Percentiles rank a stretch among this genome's conserved stretches.
Evolutionary conservation across 805 yeast species (phyloP).

Genomic region (Candida succiphila): DNA sequence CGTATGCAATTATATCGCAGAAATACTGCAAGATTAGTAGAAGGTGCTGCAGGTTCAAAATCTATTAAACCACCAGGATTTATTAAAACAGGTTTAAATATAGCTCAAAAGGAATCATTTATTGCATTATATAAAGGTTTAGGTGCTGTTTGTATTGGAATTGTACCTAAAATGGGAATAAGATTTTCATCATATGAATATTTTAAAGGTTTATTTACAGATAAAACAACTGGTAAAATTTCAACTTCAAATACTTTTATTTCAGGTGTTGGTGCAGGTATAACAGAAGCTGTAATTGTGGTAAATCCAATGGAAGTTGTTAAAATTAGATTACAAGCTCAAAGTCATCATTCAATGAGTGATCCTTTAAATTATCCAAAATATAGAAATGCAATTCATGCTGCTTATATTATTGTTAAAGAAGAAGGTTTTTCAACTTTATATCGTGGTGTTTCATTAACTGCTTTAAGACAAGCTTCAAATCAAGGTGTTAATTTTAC

Average conservation of each 20-base stretch:
- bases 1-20: conserved; percentile 88
- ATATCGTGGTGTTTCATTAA: conserved; percentile 89
- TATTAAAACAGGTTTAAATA: conserved; percentile 67
- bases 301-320: conserved; percentile 98
- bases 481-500: conserved; percentile 98
- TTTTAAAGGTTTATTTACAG: conserved; percentile 61
- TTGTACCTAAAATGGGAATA: conserved; percentile 97
- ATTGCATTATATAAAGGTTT: conserved; percentile 88
- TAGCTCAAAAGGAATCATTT: conserved; percentile 72
- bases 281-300: conserved; percentile 88
- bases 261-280: conserved; percentile 96
- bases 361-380: conserved; percentile 73
- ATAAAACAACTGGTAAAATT: conserved; percentile 50
- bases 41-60: conserved; percentile 53
- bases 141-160: conserved; percentile 95
- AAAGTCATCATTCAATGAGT: conserved; percentile 82
- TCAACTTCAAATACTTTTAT: conserved; percentile 69
- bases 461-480: conserved; percentile 96
- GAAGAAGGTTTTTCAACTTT: conserved; percentile 88
- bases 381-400: conserved; percentile 89
- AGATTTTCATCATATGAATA: conserved; percentile 91
- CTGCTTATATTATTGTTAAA: conserved; percentile 68
- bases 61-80: conserved; percentile 74
- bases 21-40: conserved; percentile 31
- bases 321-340: conserved; percentile 93